Evolutionary conservation across 1,284 basidiomycete species (phyloP).

Genomic region (Psilocybe mexicana): DNA sequence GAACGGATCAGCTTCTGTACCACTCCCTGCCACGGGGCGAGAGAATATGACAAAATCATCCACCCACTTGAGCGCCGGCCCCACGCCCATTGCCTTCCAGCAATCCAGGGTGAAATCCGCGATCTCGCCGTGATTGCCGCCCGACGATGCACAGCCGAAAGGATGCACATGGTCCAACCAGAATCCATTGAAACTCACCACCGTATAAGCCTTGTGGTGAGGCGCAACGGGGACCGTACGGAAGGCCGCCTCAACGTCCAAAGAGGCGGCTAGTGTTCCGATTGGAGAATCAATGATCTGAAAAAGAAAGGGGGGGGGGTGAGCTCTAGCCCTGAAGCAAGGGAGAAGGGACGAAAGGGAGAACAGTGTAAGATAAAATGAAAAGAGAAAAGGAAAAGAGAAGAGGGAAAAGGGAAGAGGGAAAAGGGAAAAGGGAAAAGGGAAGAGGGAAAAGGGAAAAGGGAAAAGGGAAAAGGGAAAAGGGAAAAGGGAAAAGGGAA

Average conservation of each 20-base stretch:
- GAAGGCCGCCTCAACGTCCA: constrained; percentile 26
- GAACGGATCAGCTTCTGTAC: not conserved
- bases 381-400: too few relatives aligned
- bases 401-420: too few relatives aligned
- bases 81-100: constrained; percentile 15
- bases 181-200: constrained; percentile 19
- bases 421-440: too few relatives aligned
- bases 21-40: constrained; percentile 1
- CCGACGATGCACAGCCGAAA: constrained; percentile 28
- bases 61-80: constrained; percentile 34
- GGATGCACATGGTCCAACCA: constrained; percentile 24
- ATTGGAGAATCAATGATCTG: constrained; percentile 18
- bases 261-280: constrained; percentile 24
- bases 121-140: constrained; percentile 31
- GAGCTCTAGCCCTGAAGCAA: too few relatives aligned
- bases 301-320: too few relatives aligned
- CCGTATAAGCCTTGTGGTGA: constrained; percentile 11
- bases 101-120: constrained; percentile 30
- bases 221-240: constrained; percentile 23
- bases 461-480: too few relatives aligned
- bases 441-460: too few relatives aligned
- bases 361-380: too few relatives aligned
- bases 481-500: too few relatives aligned
- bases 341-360: not conserved
- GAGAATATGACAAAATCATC: constrained; percentile 32